Percentiles rank a stretch among this genome's conserved stretches.
Conservation (phyloP, 805 yeast genomes). For the Metschnikowia arizonensis region DNA sequence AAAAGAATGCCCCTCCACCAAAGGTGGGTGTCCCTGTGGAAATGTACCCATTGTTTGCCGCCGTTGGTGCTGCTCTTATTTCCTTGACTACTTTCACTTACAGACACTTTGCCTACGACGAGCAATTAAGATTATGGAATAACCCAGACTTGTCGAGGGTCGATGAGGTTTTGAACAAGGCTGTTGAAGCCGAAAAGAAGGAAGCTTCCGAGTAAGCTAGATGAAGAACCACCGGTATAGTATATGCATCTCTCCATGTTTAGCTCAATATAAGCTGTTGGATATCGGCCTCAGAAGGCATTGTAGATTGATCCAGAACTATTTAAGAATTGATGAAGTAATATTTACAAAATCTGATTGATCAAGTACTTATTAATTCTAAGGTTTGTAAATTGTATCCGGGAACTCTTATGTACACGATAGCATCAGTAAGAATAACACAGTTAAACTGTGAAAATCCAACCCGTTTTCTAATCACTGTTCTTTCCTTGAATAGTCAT, state of each 20-base stretch:
- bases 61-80: constrained; percentile 37
- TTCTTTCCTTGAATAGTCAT: too few species aligned
- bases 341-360: neutral
- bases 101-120: constrained; percentile 45
- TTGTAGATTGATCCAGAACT: neutral
- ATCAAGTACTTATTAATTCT: too few species aligned
- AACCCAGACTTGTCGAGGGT: constrained; percentile 42
- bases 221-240: neutral
- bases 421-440: too few species aligned
- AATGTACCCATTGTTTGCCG: constrained; percentile 46
- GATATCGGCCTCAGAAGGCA: neutral
- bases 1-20: constrained; percentile 22
- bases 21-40: constrained; percentile 35
- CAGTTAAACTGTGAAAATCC: too few species aligned
- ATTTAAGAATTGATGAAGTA: too few species aligned
- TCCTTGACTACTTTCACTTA: constrained; percentile 42
- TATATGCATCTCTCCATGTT: constrained; percentile 4
- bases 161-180: constrained; percentile 40
- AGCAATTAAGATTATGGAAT: constrained; percentile 45
- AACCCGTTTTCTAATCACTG: too few species aligned
- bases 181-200: constrained; percentile 23
- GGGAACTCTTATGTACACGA: neutral
- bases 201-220: constrained; percentile 11
- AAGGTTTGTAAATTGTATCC: too few species aligned
- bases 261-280: constrained; percentile 4